Evolutionary conservation across 805 yeast genomes (phyloP), one percentile per base, ranked within the genome.

Genomic region (Kodamaea hsintzibuensis): DNA sequence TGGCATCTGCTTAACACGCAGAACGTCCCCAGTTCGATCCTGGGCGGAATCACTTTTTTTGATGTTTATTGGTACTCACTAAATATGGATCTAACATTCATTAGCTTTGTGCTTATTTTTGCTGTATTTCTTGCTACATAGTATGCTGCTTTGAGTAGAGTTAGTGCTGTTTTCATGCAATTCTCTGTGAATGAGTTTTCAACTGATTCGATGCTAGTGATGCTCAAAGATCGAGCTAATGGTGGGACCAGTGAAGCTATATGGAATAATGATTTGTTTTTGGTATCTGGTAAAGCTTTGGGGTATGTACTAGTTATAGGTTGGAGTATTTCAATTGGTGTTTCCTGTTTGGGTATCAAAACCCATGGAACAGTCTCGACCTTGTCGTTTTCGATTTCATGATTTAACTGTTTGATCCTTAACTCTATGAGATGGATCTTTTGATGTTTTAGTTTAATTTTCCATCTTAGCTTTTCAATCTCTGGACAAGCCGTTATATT

Each of bases 11-110:
- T 90, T 92, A 91, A 92, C 98, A 92, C 97, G 97, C 97, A 91
- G 95, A 89, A 89, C 91, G 98, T 93, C 98, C 97, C 98, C 97
- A 91, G 98, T 93, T 93, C 98, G 97, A 93, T 91, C 98, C 98
- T 92, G 98, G 98, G 97, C 91, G 89, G 86, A 90, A 88, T 91
- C 97, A 91, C 38, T 45, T 54, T 47, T 51, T 59, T 55, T 47
- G 35, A 7, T 42, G n/a, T n/a, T n/a, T n/a, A n/a, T 30, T 6
- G 6, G 25, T 22, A 38, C n/a, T 38, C 4, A 2, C 17, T 17
- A 38, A 2, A 13, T 14, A 38, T n/a, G 19, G 13, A 7, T 13
- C n/a, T 38, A 4, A 22, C 6, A 22, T 22, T 38, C 14, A 14
- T 2, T 7, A 14, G 17, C 2, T 18, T 38, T 38, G n/a, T 38